phyloP scores from a whole-genome alignment of 345 rosid genomes.

The Noccaea bulbosa region DNA sequence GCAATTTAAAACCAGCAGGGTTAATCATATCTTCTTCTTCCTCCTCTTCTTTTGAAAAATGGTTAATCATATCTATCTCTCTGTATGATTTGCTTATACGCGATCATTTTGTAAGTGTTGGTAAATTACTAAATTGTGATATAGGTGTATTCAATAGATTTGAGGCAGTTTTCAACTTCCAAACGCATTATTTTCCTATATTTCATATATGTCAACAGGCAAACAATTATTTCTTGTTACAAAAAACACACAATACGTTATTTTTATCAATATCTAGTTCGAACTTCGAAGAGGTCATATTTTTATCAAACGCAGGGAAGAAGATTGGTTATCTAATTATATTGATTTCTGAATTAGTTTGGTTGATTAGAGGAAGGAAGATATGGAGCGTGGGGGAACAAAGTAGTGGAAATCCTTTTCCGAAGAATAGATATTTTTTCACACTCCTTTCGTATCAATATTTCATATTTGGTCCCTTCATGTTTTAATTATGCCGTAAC shows the following conservation, averaged over 20 bases:
- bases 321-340: background rate
- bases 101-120: background rate
- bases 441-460: slow-evolving; percentile 27
- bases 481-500: slow-evolving; percentile 25
- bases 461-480: slow-evolving; percentile 30
- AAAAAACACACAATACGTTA: too few species aligned
- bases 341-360: background rate
- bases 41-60: too few species aligned
- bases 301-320: background rate
- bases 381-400: slow-evolving; percentile 13
- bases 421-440: slow-evolving; percentile 17
- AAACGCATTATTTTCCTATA: too few species aligned
- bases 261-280: too few species aligned
- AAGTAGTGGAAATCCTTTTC: slow-evolving; percentile 42
- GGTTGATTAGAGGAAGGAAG: background rate
- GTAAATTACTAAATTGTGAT: too few species aligned
- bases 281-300: background rate
- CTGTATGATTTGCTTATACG: background rate
- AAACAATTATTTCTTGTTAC: too few species aligned
- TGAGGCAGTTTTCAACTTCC: too few species aligned
- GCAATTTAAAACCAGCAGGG: background rate
- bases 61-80: too few species aligned
- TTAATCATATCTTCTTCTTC: too few species aligned
- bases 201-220: too few species aligned
- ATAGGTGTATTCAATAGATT: background rate